Evolutionary conservation across 352 stramenopile genomes (phyloP).

Genomic region (Phytopythium sindhum): DNA sequence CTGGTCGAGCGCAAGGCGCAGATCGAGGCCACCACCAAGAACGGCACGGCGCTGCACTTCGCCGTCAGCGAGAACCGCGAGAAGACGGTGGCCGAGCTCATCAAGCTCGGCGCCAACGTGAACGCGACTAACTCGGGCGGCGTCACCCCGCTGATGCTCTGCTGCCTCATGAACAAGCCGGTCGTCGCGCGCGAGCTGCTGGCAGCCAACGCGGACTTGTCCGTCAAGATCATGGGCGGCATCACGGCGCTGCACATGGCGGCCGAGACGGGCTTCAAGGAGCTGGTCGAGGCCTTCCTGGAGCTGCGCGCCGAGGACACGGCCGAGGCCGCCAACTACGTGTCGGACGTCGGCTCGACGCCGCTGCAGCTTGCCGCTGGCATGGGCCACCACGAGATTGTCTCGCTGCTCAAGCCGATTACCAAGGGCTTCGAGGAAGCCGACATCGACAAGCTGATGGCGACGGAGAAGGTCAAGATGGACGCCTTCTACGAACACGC

Average conservation of each 20-base stretch:
- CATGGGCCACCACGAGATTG: conserved; percentile 65
- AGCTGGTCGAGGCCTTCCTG: conserved; percentile 61
- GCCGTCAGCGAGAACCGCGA: conserved; percentile 78
- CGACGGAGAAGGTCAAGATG: conserved; percentile 55
- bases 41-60: conserved; percentile 76
- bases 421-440: conserved; percentile 53
- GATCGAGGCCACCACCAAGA: conserved; percentile 59
- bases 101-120: conserved; percentile 56
- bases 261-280: conserved; percentile 61
- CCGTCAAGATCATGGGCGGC: conserved; percentile 47
- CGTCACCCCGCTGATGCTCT: conserved; percentile 73
- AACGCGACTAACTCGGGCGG: conserved; percentile 64
- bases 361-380: conserved; percentile 72
- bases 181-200: conserved; percentile 57
- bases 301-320: conserved; percentile 42
- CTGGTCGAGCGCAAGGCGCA: conserved; percentile 50
- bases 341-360: conserved; percentile 58
- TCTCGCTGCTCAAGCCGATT: conserved; percentile 57
- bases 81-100: conserved; percentile 66
- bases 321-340: conserved; percentile 43
- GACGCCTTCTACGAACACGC: conserved; percentile 54
- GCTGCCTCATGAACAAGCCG: conserved; percentile 77
- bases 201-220: conserved; percentile 40
- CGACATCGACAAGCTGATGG: conserved; percentile 59
- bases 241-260: conserved; percentile 78